phyloP scores from a whole-genome alignment of 148 eudicot genomes.

The Chenopodium formosanum region DNA sequence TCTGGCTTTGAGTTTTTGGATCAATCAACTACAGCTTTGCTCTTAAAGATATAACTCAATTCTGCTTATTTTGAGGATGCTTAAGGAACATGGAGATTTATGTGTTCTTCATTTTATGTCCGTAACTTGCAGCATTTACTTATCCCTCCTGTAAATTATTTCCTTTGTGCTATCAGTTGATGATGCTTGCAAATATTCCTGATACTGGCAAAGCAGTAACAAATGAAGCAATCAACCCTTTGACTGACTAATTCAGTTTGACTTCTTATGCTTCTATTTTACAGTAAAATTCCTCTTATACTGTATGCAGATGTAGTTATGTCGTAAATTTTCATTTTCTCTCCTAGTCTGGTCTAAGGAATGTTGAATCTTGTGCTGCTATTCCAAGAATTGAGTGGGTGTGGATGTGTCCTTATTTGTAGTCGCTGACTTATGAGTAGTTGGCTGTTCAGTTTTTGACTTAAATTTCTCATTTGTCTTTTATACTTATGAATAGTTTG shows the following conservation, averaged over 20 bases:
- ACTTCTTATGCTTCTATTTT: not conserved
- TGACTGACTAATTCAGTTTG: not conserved
- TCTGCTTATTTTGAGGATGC: not conserved
- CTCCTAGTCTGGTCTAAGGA: not conserved
- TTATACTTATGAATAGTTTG: not conserved
- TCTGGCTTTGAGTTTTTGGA: not conserved
- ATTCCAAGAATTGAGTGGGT: no score
- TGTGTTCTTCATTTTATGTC: no score
- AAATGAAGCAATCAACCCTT: not conserved
- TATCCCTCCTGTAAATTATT: not conserved
- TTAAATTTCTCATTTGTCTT: not conserved
- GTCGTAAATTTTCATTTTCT: not conserved
- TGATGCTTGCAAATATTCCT: not conserved
- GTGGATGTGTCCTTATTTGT: not conserved
- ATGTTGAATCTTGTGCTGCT: no score
- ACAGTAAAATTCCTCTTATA: not conserved
- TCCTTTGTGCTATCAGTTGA: not conserved
- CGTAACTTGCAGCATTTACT: not conserved
- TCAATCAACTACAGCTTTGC: not conserved
- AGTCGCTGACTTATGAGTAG: not conserved
- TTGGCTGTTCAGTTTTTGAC: not conserved
- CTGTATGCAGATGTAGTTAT: not conserved
- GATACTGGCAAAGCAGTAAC: no score
- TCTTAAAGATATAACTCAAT: no score
- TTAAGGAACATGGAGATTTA: not conserved